Evolutionary conservation across 2,329 filamentous ascomycete genomes (phyloP).

Genomic region (Eutypella sp.): DNA sequence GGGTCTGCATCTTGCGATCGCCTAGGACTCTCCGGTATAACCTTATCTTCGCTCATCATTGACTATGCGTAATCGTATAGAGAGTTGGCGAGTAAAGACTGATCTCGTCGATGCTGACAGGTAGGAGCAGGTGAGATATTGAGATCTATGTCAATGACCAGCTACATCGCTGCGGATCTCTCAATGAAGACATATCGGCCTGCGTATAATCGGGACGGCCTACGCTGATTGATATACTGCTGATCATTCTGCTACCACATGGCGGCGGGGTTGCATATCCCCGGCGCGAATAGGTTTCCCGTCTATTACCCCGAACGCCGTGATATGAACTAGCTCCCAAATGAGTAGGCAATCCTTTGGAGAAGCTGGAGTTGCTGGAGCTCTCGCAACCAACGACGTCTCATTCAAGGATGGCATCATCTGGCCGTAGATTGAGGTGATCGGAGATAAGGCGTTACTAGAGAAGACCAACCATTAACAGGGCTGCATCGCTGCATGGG

Average conservation of each 20-base stretch:
- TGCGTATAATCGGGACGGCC: too few relatives aligned
- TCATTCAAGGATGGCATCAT: not conserved
- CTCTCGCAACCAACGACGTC: not conserved
- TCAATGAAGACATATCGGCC: too few relatives aligned
- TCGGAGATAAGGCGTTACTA: not conserved
- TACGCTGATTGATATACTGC: too few relatives aligned
- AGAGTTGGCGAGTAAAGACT: too few relatives aligned
- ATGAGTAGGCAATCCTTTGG: not conserved
- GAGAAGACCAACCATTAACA: not conserved
- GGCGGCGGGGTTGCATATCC: too few relatives aligned
- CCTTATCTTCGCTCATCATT: constrained; percentile 3
- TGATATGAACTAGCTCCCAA: not conserved
- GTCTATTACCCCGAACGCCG: too few relatives aligned
- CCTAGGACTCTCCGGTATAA: constrained; percentile 8
- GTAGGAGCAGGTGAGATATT: too few relatives aligned
- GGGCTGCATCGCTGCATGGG: too few relatives aligned
- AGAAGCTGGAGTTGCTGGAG: not conserved
- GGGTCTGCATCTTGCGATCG: constrained; percentile 5
- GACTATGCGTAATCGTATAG: not conserved
- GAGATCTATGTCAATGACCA: too few relatives aligned
- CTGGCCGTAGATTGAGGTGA: not conserved
- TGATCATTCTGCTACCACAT: too few relatives aligned
- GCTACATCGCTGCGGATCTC: too few relatives aligned
- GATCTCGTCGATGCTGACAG: too few relatives aligned
- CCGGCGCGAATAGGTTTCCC: not conserved